Evolutionary conservation across 208 protist genomes (phyloP), one percentile per base, ranked within the genome.

Genomic region (Crithidia brevicula): DNA sequence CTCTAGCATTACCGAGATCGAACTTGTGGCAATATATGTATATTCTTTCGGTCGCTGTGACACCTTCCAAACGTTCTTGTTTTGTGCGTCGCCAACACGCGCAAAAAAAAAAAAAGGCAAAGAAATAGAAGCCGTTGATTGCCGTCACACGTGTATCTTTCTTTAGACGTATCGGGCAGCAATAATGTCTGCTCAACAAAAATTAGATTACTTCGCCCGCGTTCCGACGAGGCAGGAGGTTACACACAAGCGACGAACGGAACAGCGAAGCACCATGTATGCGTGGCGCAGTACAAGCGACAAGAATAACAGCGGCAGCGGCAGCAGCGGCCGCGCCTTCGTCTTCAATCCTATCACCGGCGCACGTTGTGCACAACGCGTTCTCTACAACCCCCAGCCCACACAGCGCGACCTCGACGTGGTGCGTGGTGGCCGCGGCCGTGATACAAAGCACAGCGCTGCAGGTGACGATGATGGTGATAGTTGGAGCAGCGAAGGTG

Each of bases 191-290:
- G 53, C 43, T 4, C 57, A 47, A 28, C 53, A 43, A 18, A 57
- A 78, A 10, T 47, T 86, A 4, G 81, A 87, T 63, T 87, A 86
- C 36, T 81, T 77, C 61, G 72, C 67, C 4, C 81, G 68, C 3
- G 36, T 46, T 8, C 63, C 53, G 18, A 71, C 76, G 66, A 62
- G 62, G 23, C 66, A 52, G 3, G 58, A 79, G 6, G 27, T 49
- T 28, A 30, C 43, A 4, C 63, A 70, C 27, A 38, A 45, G 15
- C 77, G 74, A 15, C 52, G 81, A 16, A 52, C 65, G 27, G 70
- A 64, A 42, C 66, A 81, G 60, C 84, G 84, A 43, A 74, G 74
- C 28, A 28, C 40, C 40, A 84, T 90, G 75, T 87, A 72, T 43
- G 54, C 69, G 20, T 89, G 81, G 81, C 77, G 81, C 49, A n/a